Base-by-base conservation (phyloP, 345 rosid genomes). In the Pelargonium nanum region DNA sequence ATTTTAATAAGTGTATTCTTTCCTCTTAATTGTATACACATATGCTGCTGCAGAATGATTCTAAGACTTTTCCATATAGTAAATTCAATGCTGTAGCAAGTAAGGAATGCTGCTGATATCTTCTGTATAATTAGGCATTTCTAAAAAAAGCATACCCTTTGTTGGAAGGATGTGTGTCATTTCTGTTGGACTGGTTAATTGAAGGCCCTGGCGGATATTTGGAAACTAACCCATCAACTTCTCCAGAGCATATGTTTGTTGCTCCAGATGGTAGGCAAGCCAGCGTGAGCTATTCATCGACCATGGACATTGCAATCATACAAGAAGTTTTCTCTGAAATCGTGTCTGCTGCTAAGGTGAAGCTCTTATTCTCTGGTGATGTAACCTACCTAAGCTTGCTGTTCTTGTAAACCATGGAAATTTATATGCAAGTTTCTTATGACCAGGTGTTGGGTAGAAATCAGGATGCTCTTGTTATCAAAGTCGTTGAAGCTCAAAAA, bases 161-260 rank as follows among this genome's bases (percentile, higher is more conserved):
- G 77, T 68, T 93, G 83, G 95, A 86, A 84, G 99, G 97, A 68
- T 93, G 99, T 62, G 53, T 83, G 0, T 4, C 57, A 50, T 89
- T 93, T 83, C 79, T 93, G 64, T 70, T 93, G 80, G 96, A 90
- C 69, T 93, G 99, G 99, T 79, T 89, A 76, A 81, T 93, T 62
- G 82, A 93, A 79, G 96, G 90, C 45, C 77, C 58, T 22, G 88
- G 82, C 5, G 87, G 87, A 58, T 89, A 72, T 76, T 80, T 93
- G 50, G 91, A 81, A 73, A 93, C 97, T 57, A 93, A 87, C 68
- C 99, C 99, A 54, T 89, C 99, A 34, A 93, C 99, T 24, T 93
- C 97, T 55, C 99, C 97, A 6, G 99, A 93, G 62, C 99, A 93
- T 75, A 70, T 67, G 67, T 93, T 93, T 53, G 78, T 70, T 26